Percentiles rank a stretch among this genome's conserved stretches.
phyloP scores from a whole-genome alignment of 345 rosid species.

The Lepidium aucheri region DNA sequence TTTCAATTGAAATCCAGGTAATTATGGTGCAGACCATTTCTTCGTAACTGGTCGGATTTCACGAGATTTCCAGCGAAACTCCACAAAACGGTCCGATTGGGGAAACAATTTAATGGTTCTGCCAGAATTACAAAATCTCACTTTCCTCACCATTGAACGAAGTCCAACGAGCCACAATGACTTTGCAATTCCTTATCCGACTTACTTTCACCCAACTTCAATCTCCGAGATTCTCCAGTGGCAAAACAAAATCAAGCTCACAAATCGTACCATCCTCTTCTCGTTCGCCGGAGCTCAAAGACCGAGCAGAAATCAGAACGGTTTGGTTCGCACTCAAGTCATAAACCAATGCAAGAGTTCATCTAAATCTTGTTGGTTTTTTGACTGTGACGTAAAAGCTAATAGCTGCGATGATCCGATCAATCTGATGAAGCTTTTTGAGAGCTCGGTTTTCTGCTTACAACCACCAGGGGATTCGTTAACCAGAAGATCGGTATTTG shows the following conservation, averaged over 20 bases:
- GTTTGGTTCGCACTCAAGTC: conserved; percentile 33
- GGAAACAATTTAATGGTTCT: conserved; percentile 42
- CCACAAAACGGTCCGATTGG: conserved; percentile 27
- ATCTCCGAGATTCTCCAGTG: conserved; percentile 26
- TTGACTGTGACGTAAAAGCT: conserved; percentile 27
- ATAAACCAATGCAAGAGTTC: conserved; percentile 40
- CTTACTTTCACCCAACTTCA: conserved; percentile 48
- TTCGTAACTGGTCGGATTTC: conserved; percentile 47
- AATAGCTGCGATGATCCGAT: conserved; percentile 35
- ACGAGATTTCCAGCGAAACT: conserved; percentile 40
- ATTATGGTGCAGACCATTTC: conserved; percentile 57
- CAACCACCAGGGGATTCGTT: conserved; percentile 59
- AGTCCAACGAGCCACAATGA: conserved; percentile 37
- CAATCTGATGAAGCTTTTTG: conserved; percentile 34
- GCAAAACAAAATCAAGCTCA: conserved; percentile 34
- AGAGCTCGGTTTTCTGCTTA: conserved; percentile 40
- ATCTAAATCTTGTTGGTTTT: conserved; percentile 26
- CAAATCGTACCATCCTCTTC: conserved; percentile 28
- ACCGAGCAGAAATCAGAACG: conserved; percentile 19
- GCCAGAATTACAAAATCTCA: conserved; percentile 40
- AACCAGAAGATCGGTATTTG: conserved; percentile 52
- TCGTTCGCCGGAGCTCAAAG: conserved; percentile 51
- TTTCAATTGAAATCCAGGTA: too few relatives aligned
- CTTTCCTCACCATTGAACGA: conserved; percentile 48
- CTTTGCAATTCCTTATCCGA: conserved; percentile 52